Conservation (phyloP, 768 basidiomycete genomes). For the Galerina marginata region DNA sequence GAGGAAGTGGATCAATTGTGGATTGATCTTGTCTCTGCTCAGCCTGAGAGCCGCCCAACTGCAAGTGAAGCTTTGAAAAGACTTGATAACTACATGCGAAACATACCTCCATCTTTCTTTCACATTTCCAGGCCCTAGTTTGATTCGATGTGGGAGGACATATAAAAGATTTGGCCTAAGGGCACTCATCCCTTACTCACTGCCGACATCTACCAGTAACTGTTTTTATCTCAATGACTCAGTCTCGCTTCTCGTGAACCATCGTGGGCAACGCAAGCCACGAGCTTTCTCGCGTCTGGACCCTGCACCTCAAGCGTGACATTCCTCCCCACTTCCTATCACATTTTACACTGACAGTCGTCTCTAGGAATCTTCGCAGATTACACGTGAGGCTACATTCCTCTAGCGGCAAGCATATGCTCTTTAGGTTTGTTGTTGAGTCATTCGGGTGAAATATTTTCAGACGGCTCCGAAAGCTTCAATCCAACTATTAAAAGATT, state of each 20-base stretch:
- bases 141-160: no score
- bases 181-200: no score
- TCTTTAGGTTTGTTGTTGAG: neutral
- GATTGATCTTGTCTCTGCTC: neutral
- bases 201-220: no score
- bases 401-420: neutral
- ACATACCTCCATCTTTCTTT: neutral
- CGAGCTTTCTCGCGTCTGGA: neutral
- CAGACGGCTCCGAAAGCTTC: neutral
- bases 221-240: no score
- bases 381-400: neutral
- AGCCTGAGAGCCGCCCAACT: neutral
- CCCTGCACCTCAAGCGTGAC: neutral
- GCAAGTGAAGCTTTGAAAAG: neutral
- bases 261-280: no score
- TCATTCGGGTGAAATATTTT: neutral
- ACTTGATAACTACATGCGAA: neutral
- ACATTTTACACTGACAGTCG: neutral
- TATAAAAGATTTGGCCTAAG: no score
- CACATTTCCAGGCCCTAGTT: no score
- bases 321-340: no score
- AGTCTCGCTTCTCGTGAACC: no score
- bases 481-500: neutral
- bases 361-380: neutral
- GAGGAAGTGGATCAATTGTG: constrained; percentile 1